A percentile compares a stretch with the other conserved stretches of the same genome.
Conservation (phyloP, 306 rosid genomes). For the Quercus robur region DNA sequence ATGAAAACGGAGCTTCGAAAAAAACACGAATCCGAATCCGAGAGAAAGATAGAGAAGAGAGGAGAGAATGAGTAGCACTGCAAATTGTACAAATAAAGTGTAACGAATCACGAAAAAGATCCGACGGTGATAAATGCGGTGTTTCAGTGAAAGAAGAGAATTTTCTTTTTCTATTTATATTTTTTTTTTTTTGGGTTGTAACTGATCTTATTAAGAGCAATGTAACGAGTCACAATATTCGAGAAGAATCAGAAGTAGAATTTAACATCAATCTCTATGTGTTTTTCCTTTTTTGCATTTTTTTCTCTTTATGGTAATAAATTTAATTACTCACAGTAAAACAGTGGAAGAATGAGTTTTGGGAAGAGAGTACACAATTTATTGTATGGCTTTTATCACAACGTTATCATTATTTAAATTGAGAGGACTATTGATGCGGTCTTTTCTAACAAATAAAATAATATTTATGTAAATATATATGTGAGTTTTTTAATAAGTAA, state of each 20-base stretch:
- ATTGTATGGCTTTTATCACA: no score
- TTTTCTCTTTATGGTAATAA: neutral
- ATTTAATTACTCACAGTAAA: neutral
- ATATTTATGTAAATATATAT: fast-evolving
- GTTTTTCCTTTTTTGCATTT: no score
- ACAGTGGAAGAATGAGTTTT: no score
- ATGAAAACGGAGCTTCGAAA: slow-evolving; percentile 13
- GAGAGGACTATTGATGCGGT: fast-evolving
- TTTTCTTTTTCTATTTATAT: no score
- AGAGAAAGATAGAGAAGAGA: no score
- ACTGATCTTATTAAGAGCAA: slow-evolving; percentile 2
- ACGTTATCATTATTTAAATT: no score
- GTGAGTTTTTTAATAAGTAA: no score
- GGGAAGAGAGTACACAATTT: no score
- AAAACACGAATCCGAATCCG: no score
- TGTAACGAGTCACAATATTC: neutral
- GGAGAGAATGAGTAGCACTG: no score
- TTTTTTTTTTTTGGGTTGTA: no score
- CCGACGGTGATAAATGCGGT: slow-evolving; percentile 15
- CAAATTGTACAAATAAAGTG: no score
- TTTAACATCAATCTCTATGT: neutral
- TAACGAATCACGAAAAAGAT: slow-evolving; percentile 13
- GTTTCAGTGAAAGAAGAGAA: neutral
- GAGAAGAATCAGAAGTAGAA: slow-evolving; percentile 1
- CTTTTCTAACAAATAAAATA: fast-evolving